These are phyloP conservation scores for Remersonia thermophila DNA, from an alignment of 2,329 filamentous ascomycete genomes.

Conservation along the genomic window DNA sequence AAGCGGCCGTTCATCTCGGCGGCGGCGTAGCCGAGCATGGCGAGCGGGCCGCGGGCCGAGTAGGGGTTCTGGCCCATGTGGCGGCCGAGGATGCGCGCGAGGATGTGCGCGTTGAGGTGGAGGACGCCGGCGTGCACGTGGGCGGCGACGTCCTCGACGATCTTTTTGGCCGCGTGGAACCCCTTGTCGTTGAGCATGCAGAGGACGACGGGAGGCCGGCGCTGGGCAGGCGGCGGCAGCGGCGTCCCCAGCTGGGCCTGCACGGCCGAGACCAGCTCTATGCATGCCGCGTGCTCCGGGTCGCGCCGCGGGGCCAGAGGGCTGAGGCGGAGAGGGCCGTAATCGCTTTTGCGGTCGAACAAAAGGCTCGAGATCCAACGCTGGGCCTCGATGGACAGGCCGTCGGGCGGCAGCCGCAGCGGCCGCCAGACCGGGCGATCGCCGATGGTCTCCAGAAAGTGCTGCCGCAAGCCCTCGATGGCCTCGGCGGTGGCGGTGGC, in stretches of 20 bases:
- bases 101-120: constrained; percentile 53
- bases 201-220: constrained; percentile 24
- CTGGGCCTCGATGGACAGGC: constrained; percentile 6
- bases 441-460: constrained; percentile 3
- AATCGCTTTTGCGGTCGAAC: constrained; percentile 2
- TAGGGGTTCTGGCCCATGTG: constrained; percentile 52
- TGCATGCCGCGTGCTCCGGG: constrained; percentile 17
- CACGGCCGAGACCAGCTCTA: constrained; percentile 23
- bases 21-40: constrained; percentile 44
- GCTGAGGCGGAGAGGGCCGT: constrained; percentile 7
- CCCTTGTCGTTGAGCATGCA: constrained; percentile 25
- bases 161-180: constrained; percentile 15
- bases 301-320: constrained; percentile 13
- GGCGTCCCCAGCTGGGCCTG: constrained; percentile 21
- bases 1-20: constrained; percentile 43
- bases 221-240: constrained; percentile 16
- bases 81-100: constrained; percentile 56
- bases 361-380: constrained; percentile 12
- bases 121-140: constrained; percentile 52
- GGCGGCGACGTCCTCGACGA: constrained; percentile 21
- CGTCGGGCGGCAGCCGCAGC: background rate
- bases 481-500: constrained; percentile 4
- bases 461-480: constrained; percentile 9
- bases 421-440: constrained; percentile 9
- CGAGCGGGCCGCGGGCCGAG: constrained; percentile 36